Base-by-base conservation (phyloP, 208 protist species). In the Naegleria lovaniensis region DNA sequence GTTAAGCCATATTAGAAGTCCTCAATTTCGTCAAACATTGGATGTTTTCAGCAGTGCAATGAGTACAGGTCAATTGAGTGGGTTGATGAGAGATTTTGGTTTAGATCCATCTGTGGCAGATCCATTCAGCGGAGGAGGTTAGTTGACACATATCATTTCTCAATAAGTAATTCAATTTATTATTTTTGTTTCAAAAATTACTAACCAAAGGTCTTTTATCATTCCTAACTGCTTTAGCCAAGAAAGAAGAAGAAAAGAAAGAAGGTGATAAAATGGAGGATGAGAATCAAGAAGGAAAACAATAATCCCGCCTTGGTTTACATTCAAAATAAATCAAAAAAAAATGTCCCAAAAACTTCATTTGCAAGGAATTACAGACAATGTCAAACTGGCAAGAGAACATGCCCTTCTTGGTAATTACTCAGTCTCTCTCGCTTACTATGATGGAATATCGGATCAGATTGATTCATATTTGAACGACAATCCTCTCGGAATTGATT, bases 351-450 rank as follows among this genome's bases (percentile, higher is more conserved):
- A 79, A 36, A 85, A 85, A 29, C 0, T 29, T 7, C 11, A 85
- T 39, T 11, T 88, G 0, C 85, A 88, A 58, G 89, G 89, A 51
- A 33, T 91, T 1, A n/a, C 67, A 0, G 91, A 92, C 6, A 90
- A 83, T 38, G 43, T 92, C 22, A 76, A 55, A 51, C 43, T 90
- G 4, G 76, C 40, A 3, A 48, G 90, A 33, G 92, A 93, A 41
- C 40, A 87, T 90, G 92, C 92, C 29, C 83, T 93, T 0, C 48
- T 93, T 5, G 92, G 92, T 11, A 90, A 90, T 51, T 93, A 93
- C 90, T 33, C 48, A n/a, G 48, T 59, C 5, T 84, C 92, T 29
- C 38, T 92, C 3, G 83, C 79, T 22, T 91, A 92, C 9, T 93
- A 76, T 86, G 92, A 93, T n/a, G 85, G 85, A 33, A 51, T 58